These are phyloP conservation scores for Tritrichomonas musculus DNA, from an alignment of 208 protist genomes.

Conservation along the genomic window DNA sequence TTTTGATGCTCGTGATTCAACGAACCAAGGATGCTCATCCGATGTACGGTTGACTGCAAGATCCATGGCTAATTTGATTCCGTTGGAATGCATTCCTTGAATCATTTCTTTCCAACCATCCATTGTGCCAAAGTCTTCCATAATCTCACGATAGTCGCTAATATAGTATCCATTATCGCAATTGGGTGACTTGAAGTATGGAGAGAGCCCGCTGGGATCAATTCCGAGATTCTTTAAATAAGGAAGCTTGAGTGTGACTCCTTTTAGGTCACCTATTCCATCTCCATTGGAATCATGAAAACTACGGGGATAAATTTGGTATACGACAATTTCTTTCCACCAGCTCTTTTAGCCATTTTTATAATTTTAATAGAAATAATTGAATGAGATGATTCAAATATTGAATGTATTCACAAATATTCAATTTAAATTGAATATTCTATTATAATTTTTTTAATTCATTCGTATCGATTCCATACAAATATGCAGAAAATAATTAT, in stretches of 20 bases:
- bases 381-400: no score
- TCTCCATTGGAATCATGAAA: not conserved
- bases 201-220: no score
- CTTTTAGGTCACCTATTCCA: not conserved
- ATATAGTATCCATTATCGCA: not conserved
- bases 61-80: not conserved
- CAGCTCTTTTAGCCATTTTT: no score
- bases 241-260: not conserved
- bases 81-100: not conserved
- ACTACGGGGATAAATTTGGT: not conserved
- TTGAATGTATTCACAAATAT: no score
- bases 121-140: not conserved
- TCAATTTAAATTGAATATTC: no score
- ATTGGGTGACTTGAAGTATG: no score
- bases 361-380: no score
- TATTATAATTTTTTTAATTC: no score
- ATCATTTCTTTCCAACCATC: not conserved
- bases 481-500: no score
- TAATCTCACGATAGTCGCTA: not conserved
- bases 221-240: no score
- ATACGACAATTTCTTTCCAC: not conserved
- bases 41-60: not conserved
- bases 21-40: not conserved
- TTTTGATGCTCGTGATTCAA: not conserved
- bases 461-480: no score